Evolutionary conservation across 2,329 filamentous ascomycete genomes (phyloP).

Genomic region (Dactylellina leptospora): DNA sequence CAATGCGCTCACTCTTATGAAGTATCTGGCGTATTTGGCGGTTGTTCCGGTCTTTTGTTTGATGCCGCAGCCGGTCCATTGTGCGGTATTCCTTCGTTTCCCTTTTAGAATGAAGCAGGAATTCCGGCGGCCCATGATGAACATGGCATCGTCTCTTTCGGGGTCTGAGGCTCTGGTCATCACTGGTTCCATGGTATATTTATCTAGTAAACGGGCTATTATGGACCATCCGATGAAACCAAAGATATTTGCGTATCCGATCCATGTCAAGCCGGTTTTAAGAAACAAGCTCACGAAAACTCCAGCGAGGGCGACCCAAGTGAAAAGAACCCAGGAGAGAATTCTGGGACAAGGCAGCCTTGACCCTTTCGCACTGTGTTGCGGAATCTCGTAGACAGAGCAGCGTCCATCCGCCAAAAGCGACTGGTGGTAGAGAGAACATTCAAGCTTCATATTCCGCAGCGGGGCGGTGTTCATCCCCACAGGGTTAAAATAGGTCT

Average conservation of each 20-base stretch:
- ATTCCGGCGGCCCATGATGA: conserved; percentile 2
- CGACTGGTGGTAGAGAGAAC: background rate
- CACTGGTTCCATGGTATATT: background rate
- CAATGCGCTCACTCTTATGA: background rate
- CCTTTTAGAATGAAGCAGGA: conserved; percentile 4
- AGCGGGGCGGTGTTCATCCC: conserved; percentile 8
- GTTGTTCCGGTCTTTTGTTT: background rate
- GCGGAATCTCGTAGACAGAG: background rate
- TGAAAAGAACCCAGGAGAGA: conserved; percentile 2
- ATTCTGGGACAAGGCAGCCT: background rate
- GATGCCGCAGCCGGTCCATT: background rate
- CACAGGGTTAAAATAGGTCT: background rate
- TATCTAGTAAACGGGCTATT: background rate
- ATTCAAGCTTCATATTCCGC: conserved; percentile 5
- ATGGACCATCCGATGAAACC: background rate
- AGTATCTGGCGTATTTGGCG: too few relatives aligned
- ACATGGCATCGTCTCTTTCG: background rate
- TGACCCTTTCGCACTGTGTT: background rate
- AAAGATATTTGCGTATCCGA: background rate
- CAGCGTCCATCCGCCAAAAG: conserved; percentile 2
- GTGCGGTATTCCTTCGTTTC: background rate
- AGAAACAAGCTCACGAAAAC: background rate
- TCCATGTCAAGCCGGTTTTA: background rate
- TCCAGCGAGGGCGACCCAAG: background rate
- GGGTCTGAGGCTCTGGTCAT: background rate